Base-by-base conservation (phyloP, 768 basidiomycete species). In the Sistotremastrum niveocremeum region DNA sequence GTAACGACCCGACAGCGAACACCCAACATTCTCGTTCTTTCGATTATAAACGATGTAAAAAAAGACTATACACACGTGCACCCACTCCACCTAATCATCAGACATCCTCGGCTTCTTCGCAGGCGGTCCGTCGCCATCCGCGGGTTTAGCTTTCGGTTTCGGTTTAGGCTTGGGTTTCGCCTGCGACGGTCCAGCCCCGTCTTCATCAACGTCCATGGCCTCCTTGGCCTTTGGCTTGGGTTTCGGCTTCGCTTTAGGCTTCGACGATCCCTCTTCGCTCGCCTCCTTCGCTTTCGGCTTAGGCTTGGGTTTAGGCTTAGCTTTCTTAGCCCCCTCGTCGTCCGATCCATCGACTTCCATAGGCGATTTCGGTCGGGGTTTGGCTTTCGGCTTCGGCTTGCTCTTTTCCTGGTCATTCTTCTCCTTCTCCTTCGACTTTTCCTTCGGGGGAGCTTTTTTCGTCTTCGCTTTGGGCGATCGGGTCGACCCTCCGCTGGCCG, bases 401-500 rank as follows among this genome's bases (percentile, higher is more conserved):
- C 73, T 61, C 48, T 66, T 69, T 8, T 66, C 49, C 11, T 11
- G 56, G 37, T 44, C 42, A 31, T 51, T 33, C 41, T 11, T 29
- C 20, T 11, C 34, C 4, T 29, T n/a, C 37, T 10, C 37, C 20
- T 20, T 20, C 20, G 20, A 2, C 2, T 20, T 20, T 20, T 20
- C 20, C 20, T 20, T 20, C 20, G 20, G 20, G 39, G 63, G 42
- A 46, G 63, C 52, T 45, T 64, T 65, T 56, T 68, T 64, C 47
- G n/a, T 47, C 48, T 49, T 62, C 57, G 30, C 68, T 69, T 46
- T 60, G 58, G 55, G 45, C 74, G 74, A 57, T 89, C 85, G 32
- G 86, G 87, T 49, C 79, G 83, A 38, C 84, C 85, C 56, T 88
- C 86, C 0, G 87, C 88, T 7, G 84, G 78, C 73, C 1, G 79